Evolutionary conservation across 2,329 filamentous ascomycete species (phyloP), one percentile per base, ranked within the genome.

Genomic region (Colletotrichum spaethianum): DNA sequence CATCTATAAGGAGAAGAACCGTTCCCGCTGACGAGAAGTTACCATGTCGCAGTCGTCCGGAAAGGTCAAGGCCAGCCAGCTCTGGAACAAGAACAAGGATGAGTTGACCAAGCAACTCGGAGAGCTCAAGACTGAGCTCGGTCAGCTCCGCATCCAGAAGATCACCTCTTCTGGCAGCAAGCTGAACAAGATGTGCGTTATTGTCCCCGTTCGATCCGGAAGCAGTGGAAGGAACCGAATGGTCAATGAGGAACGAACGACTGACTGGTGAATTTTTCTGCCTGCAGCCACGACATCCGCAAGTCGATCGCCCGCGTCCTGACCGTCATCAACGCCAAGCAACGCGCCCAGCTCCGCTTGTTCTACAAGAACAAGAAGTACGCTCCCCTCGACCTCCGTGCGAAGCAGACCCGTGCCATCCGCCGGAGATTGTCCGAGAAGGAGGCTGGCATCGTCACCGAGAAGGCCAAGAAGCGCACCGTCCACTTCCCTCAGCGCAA

Each of bases 311-410:
- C 96, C 83, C 95, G 96, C 84, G 94, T 98, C 87, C 93, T 99
- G 82, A 99, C 96, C 86, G 91, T 99, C 89, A 98, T 99, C 93
- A 99, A 98, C 92, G 93, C 95, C 88, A 98, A 97, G 92, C 96
- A 99, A 91, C 93, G 97, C 86, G 90, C 94, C 79, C 95, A 98
- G 89, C 94, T 99, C 82, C 95, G 95, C 82, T 91, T 98, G 79
- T 98, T 98, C 93, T 99, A 99, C 93, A 97, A 98, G 92, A 93
- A 93, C 93, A 98, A 98, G 94, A 98, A 98, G 91, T 98, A 98
- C 92, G 88, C 95, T 77, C 96, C 96, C 77, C 94, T 99, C 85
- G 97, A 99, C 87, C 95, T 99, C 89, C 94, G 96, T 87, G 87
- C 95, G 84, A 98, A 98, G 94, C 92, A 96, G 90, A 99, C 96